Percentiles rank a stretch among this genome's conserved stretches.
phyloP scores from a whole-genome alignment of 768 basidiomycete genomes.

The Termitomyces sp. region DNA sequence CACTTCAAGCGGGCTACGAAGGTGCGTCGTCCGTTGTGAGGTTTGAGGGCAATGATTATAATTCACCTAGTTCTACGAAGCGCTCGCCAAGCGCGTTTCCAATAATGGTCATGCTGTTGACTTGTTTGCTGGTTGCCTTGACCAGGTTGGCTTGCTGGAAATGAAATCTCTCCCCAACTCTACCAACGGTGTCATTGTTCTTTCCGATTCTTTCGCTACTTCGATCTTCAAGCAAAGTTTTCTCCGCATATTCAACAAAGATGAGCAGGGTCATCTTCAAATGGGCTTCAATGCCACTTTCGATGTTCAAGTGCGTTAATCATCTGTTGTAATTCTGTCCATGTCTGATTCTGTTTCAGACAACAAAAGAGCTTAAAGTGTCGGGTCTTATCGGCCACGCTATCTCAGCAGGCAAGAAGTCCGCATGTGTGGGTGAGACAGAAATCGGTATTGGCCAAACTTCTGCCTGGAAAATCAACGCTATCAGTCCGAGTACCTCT shows the following conservation, averaged over 20 bases:
- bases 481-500: constrained; percentile 81
- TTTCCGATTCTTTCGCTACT: constrained; percentile 95
- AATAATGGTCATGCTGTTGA: constrained; percentile 95
- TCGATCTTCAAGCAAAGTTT: constrained; percentile 99
- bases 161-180: constrained; percentile 96
- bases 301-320: constrained; percentile 75
- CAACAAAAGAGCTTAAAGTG: constrained; percentile 97
- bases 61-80: constrained; percentile 82
- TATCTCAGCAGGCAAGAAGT: constrained; percentile 96
- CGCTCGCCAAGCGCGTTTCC: constrained; percentile 85
- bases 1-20: constrained; percentile 96
- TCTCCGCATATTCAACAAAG: constrained; percentile 88
- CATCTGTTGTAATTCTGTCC: background rate
- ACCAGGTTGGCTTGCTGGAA: constrained; percentile 95
- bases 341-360: constrained; percentile 37
- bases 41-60: background rate
- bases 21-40: constrained; percentile 36
- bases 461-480: constrained; percentile 96
- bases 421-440: constrained; percentile 94
- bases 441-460: constrained; percentile 99
- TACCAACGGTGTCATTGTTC: constrained; percentile 93
- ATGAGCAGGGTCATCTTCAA: constrained; percentile 83
- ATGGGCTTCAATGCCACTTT: constrained; percentile 99
- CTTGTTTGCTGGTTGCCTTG: constrained; percentile 93
- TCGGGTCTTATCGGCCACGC: constrained; percentile 97